Base-by-base conservation (phyloP, 1,139 yeast genomes). In the Yamadazyma atlantica region DNA sequence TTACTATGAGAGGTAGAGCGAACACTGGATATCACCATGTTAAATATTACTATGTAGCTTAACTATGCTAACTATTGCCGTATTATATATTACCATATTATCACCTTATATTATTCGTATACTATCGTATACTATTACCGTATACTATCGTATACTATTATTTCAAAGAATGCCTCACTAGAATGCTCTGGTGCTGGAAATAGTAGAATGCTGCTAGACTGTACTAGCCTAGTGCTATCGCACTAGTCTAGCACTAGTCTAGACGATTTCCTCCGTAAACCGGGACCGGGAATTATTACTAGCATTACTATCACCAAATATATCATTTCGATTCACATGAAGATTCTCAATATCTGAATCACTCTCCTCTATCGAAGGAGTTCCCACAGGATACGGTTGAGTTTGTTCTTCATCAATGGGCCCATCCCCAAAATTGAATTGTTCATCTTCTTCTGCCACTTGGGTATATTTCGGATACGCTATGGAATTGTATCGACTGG, bases 261-360 rank as follows among this genome's bases (percentile, higher is more conserved):
- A 43, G 25, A 34, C 22, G 15, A 56, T 51, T 36, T 57, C 61
- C 36, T 57, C 62, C 1, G 58, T 55, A 32, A 57, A 57, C 18
- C 62, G 38, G 4, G 62, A 57, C 26, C 53, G 41, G 4, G 59
- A 53, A 33, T 55, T 55, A 35, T 55, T 53, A 39, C 58, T 53
- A 11, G 41, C 44, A n/a, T 29, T 37, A 7, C 55, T 54, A 29
- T 44, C 50, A 4, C 50, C 51, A 33, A 54, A 53, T 8, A 49
- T 39, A 7, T 42, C 39, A 14, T 43, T 43, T 18, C 45, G 43
- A 12, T 45, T 47, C 4, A 39, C 45, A 12, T 42, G 39, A 10
- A 40, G 33, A n/a, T 47, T 19, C 25, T 18, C 25, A 8, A 18
- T n/a, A 15, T 37, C 44, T 22, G 40, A 45, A 24, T 44, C 55